Evolutionary conservation across 176 grass and related monocot genomes (phyloP).

Genomic region (Phyllostachys edulis): DNA sequence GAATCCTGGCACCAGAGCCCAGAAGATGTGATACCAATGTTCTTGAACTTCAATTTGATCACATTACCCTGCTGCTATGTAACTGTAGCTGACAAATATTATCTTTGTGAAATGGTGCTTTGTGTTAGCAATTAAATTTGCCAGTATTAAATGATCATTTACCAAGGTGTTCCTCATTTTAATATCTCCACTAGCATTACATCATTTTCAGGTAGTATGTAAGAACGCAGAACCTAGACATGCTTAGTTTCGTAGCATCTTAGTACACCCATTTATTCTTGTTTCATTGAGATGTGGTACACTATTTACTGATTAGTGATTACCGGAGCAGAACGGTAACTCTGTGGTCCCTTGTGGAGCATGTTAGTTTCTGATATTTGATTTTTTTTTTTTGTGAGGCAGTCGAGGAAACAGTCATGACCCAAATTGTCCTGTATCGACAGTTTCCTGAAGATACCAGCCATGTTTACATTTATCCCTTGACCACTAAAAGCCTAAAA

Average conservation of each 20-base stretch:
- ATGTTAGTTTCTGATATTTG: slow-evolving; percentile 3
- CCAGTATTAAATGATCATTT: slow-evolving; percentile 4
- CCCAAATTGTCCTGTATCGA: not conserved
- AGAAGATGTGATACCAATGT: not conserved
- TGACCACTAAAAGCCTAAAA: not conserved
- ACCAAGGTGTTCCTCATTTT: not conserved
- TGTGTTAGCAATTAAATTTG: not conserved
- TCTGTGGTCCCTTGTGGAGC: not conserved
- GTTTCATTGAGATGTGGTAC: not conserved
- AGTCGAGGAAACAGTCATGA: not conserved
- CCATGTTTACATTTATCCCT: not conserved
- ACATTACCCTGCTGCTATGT: not conserved
- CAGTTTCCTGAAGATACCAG: not conserved
- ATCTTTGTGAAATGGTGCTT: not conserved
- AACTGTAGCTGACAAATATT: slow-evolving; percentile 4
- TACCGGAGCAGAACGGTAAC: not conserved
- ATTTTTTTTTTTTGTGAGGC: not conserved
- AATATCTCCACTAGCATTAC: not conserved
- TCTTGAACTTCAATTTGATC: slow-evolving; percentile 9
- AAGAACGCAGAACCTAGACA: not conserved
- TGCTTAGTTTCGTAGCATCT: not conserved
- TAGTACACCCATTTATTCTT: slow-evolving; percentile 20
- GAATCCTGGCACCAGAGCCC: not conserved
- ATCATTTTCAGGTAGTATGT: not conserved
- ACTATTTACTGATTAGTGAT: not conserved